Evolutionary conservation across 2,329 filamentous ascomycete species (phyloP), one percentile per base, ranked within the genome.

Genomic region (Acrodontium crateriforme): DNA sequence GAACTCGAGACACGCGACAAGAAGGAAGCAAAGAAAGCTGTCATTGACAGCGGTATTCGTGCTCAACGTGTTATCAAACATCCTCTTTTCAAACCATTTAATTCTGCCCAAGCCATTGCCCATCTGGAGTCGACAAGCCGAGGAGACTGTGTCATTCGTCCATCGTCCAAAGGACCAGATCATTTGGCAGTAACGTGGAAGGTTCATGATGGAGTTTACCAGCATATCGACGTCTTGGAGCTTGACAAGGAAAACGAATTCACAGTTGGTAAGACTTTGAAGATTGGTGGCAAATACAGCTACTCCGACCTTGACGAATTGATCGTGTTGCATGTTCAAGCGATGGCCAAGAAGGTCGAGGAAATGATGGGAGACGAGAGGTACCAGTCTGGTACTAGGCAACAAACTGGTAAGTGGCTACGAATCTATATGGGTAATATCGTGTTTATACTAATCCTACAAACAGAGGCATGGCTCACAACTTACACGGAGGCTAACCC

Each of bases 151-250:
- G 83, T 98, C 35, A 94, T 98, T 47, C 78, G 89, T 24, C 87
- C 89, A 3, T 94, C 84, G 1, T 93, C 84, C 16, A 93, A 92
- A 54, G 89, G 89, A 24, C 79, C 83, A 33, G 89, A 98, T 53
- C 89, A 98, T 60, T 65, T 98, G 30, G 84, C 87, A 6, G 74
- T 98, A 25, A 98, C 89, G 1, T 98, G 89, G 89, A 98, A 98
- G 62, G 85, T 98, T 9, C 78, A 83, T 2, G 84, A 95, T 52
- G 78, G 79, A 34, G 75, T 95, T n/a, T 98, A 85, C 54, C 85
- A 98, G 57, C 89, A 98, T 54, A 82, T 98, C 39, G 89, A 98
- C 55, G 87, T 98, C 18, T 68, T 98, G 20, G 89, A 98, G 58
- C 67, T 98, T 48, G 82, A 92, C 55, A 98, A 98, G 58, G 83